A percentile compares a stretch with the other conserved stretches of the same genome.
phyloP scores from a whole-genome alignment of 495 filamentous ascomycete species.

The Massariosphaeria phaeospora region DNA sequence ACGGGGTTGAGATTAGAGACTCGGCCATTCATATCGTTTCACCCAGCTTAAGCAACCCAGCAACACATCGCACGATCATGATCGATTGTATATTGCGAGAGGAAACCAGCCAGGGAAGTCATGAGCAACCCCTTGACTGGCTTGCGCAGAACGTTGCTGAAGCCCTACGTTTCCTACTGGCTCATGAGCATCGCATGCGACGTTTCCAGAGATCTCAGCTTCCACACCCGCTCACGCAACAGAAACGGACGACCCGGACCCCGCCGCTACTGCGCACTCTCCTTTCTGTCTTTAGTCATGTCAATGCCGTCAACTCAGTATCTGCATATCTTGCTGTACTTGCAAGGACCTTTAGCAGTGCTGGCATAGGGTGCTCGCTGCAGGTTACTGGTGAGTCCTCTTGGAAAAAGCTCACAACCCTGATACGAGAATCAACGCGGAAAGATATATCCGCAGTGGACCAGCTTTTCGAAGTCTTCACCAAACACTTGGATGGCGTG shows the following conservation, averaged over 20 bases:
- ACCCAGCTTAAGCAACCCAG: constrained; percentile 26
- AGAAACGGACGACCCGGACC: constrained; percentile 42
- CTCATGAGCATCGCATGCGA: constrained; percentile 65
- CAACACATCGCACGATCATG: constrained; percentile 45
- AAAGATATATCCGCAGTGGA: constrained; percentile 19
- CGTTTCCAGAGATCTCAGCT: constrained; percentile 56
- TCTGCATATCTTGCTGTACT: constrained; percentile 43
- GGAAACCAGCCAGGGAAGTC: constrained; percentile 33
- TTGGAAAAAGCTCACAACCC: constrained; percentile 5
- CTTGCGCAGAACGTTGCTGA: constrained; percentile 55
- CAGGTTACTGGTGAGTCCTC: constrained; percentile 11
- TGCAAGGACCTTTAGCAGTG: constrained; percentile 40
- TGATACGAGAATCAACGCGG: neutral
- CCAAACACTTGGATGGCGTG: constrained; percentile 35
- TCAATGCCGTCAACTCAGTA: constrained; percentile 43
- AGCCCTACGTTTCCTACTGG: constrained; percentile 64
- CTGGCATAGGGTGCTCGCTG: constrained; percentile 37
- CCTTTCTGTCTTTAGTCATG: constrained; percentile 60
- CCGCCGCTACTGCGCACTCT: constrained; percentile 62
- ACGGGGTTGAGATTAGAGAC: constrained; percentile 59
- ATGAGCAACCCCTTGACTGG: constrained; percentile 12
- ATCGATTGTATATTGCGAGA: constrained; percentile 64
- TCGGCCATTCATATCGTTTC: constrained; percentile 44
- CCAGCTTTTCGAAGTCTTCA: constrained; percentile 13
- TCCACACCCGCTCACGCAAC: constrained; percentile 54